These are phyloP conservation scores for Urochloa ruziziensis DNA, from an alignment of 176 grass and related monocot genomes.

Conservation along the genomic window DNA sequence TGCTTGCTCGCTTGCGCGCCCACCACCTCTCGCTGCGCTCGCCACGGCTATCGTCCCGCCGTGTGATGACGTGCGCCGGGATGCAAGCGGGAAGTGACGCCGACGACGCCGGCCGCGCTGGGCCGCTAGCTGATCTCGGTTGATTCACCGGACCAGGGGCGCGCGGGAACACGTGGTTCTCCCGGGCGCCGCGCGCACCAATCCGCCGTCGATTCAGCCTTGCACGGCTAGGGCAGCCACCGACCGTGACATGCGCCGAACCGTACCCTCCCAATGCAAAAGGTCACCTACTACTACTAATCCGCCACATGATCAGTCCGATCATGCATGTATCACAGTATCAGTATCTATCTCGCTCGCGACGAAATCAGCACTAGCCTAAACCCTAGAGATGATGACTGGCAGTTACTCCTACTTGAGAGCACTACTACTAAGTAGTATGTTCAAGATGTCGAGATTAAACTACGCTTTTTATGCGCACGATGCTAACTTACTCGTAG, in stretches of 20 bases:
- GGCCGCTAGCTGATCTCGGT: background rate
- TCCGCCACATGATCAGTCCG: too few relatives aligned
- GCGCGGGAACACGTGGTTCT: background rate
- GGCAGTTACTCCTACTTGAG: background rate
- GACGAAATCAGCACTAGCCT: background rate
- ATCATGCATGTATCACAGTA: too few relatives aligned
- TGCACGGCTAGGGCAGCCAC: conserved; percentile 11
- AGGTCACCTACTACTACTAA: too few relatives aligned
- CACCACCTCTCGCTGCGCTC: too few relatives aligned
- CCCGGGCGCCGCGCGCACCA: background rate
- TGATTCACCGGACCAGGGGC: background rate
- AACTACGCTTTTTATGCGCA: background rate
- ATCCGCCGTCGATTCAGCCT: conserved; percentile 15
- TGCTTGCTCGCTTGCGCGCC: too few relatives aligned
- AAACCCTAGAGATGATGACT: background rate
- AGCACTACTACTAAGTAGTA: background rate
- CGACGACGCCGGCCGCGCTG: background rate
- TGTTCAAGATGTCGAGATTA: background rate
- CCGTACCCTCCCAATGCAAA: background rate
- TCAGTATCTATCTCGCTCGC: background rate
- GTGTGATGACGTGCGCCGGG: background rate
- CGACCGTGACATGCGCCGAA: conserved; percentile 42
- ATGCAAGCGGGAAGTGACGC: background rate
- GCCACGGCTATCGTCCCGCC: background rate
- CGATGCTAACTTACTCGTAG: background rate